Base-by-base conservation (phyloP, 768 basidiomycete species). In the Mycena latifolia region DNA sequence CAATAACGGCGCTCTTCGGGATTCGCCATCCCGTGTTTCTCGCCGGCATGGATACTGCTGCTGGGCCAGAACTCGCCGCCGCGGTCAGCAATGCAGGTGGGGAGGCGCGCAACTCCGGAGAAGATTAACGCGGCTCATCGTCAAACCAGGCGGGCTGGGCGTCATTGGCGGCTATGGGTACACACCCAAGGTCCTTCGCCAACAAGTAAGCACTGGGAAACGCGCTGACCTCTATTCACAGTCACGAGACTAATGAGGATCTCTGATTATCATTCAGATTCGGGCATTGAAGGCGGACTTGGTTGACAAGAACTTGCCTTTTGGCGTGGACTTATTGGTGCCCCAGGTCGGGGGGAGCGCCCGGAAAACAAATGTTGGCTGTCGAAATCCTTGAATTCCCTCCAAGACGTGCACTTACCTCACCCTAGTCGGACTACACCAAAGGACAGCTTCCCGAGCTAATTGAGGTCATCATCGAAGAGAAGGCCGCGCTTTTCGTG, bases 101-200 rank as follows among this genome's bases (percentile, higher is more conserved):
- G 56, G 12, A 17, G 4, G n/a, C n/a, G 22, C 29, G 33, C n/a
- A 18, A 27, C 8, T 47, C 20, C 27, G 27, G 46, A n/a, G n/a
- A n/a, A n/a, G n/a, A n/a, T n/a, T n/a, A n/a, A n/a, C n/a, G n/a
- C n/a, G n/a, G 37, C 37, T 39, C 39, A 41, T 8, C 5, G 39
- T 37, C 3, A n/a, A n/a, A 27, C 11, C 24, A 66, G 65, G 65
- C 28, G 96, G 96, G 55, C 71, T 98, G 46, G 96, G 96, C 67
- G 94, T 97, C 55, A 94, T 98, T 66, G 96, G 96, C 39, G 96
- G 96, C 58, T 83, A 92, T 33, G 93, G 93, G 0, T 95, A 92
- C 75, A 94, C 94, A 3, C 92, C 92, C 24, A 92, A 92, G 77
- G 83, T 93, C 55, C 85, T 95, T 25, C 87, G 91, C 47, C 82